Percentiles rank a stretch among this genome's conserved stretches.
phyloP scores from a whole-genome alignment of 139 green algal species.

The Limnomonas spitsbergensis region DNA sequence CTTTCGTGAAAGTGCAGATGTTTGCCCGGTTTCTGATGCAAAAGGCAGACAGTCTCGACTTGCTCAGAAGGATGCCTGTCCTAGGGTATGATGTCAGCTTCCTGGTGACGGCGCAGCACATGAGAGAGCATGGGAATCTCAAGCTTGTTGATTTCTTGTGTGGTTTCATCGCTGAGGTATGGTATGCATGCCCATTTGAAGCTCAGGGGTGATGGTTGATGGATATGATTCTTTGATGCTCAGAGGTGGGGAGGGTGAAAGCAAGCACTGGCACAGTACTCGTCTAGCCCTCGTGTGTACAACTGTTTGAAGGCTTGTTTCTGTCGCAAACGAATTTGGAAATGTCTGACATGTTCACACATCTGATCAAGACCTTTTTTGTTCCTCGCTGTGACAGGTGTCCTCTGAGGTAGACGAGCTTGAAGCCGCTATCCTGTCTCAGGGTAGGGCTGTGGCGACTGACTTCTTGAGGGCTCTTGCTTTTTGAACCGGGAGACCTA shows the following conservation, averaged over 20 bases:
- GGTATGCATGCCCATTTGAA: not conserved
- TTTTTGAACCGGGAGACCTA: too few species aligned
- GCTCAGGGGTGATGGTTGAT: not conserved
- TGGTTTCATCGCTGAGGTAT: too few species aligned
- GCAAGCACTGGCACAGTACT: too few species aligned
- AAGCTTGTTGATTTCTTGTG: not conserved
- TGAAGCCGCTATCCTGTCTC: not conserved
- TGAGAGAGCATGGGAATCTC: not conserved
- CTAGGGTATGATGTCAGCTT: not conserved
- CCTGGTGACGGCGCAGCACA: not conserved
- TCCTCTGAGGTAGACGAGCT: not conserved
- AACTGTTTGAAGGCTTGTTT: slow-evolving; percentile 1
- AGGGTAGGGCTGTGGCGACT: not conserved
- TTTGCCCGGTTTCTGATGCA: not conserved
- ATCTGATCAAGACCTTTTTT: not conserved
- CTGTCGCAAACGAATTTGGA: not conserved
- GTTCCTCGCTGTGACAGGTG: not conserved
- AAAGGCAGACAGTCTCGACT: not conserved
- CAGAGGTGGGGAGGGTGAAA: too few species aligned
- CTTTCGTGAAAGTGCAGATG: too few species aligned
- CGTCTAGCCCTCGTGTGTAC: too few species aligned
- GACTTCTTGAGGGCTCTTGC: not conserved
- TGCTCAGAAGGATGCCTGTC: not conserved
- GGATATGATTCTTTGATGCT: not conserved
- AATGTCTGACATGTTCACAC: not conserved